Evolutionary conservation across 768 basidiomycete genomes (phyloP).

Genomic region (Mycena alexandri): DNA sequence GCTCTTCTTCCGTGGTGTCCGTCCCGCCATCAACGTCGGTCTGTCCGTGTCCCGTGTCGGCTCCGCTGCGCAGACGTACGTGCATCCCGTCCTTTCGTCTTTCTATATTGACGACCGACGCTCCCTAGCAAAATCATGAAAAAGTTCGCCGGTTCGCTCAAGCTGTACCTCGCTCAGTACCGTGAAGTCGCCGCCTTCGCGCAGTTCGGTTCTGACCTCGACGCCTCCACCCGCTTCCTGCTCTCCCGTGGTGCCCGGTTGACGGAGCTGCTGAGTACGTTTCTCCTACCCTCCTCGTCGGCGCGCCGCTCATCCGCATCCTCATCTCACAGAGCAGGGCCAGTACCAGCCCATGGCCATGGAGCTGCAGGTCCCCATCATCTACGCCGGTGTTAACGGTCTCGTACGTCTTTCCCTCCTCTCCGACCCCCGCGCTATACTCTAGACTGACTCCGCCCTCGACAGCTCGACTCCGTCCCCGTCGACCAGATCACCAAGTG

Average conservation of each 20-base stretch:
- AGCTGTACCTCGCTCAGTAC: slow-evolving; percentile 99
- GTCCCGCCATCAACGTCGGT: slow-evolving; percentile 99
- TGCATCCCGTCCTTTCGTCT: slow-evolving; percentile 22
- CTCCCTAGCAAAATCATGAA: slow-evolving; percentile 93
- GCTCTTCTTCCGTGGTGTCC: slow-evolving; percentile 99
- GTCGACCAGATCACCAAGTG: slow-evolving; percentile 95
- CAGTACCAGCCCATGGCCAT: slow-evolving; percentile 96
- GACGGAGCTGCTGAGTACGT: slow-evolving; percentile 92
- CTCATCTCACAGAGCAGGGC: slow-evolving; percentile 82
- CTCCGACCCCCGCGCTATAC: neutral
- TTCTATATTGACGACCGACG: slow-evolving; percentile 3
- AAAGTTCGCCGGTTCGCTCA: slow-evolving; percentile 99
- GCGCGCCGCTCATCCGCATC: slow-evolving; percentile 35
- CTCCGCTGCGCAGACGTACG: slow-evolving; percentile 99
- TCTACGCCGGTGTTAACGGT: slow-evolving; percentile 99
- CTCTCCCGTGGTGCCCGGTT: slow-evolving; percentile 98
- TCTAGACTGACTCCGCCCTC: slow-evolving; percentile 12
- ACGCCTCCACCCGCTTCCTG: slow-evolving; percentile 99
- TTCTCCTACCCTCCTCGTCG: neutral
- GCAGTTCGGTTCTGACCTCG: slow-evolving; percentile 99
- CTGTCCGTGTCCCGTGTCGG: slow-evolving; percentile 99
- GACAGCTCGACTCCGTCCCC: slow-evolving; percentile 91
- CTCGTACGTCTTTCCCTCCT: slow-evolving; percentile 65
- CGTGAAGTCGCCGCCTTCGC: slow-evolving; percentile 99
- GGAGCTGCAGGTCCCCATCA: slow-evolving; percentile 98